Evolutionary conservation across 2,329 filamentous ascomycete species (phyloP), one percentile per base, ranked within the genome.

Genomic region (Diaporthe ilicicola): DNA sequence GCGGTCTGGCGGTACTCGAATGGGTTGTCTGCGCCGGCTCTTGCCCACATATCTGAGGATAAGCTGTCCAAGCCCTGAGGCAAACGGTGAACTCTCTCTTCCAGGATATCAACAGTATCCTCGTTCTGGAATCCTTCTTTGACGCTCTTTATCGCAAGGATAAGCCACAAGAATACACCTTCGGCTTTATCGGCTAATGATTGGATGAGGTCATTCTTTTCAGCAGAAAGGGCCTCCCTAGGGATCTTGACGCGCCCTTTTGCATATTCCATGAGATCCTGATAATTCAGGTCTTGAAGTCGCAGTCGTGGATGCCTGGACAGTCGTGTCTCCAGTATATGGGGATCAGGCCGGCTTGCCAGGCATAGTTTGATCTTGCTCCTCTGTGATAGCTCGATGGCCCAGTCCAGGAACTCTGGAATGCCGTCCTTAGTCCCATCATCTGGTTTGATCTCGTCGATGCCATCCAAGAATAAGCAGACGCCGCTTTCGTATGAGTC

Each of bases 401-500:
- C 46, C 29, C 22, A 24, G 13, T 22, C 19, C 29, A 70, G 56
- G 17, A 70, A 24, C 48, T 53, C 61, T 17, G 61, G 61, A 51
- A 65, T 65, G 5, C 44, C 27, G 29, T 34, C 42, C 17, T 34
- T 37, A 2, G 46, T 17, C 34, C 17, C 56, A 22, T 70, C 56
- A 10, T 44, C 29, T 9, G 44, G 56, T 2, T 39, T 17, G 1
- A 70, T 54, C 48, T 70, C 67, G n/a, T 70, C 67, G 24, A 70
- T n/a, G 15, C 67, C 67, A n/a, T 70, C 67, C 19, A 77, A 10
- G 29, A 77, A 76, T 0, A 77, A 65, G 10, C 76, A 76, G 3
- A 66, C 62, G 12, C 46, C 46, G 19, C 32, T 17, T 27, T 54
- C 7, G 32, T 54, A 44, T 1, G 48, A 24, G 4, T 29, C 15